Evolutionary conservation across 2,329 filamentous ascomycete species (phyloP).

Genomic region (Fusarium sp.): DNA sequence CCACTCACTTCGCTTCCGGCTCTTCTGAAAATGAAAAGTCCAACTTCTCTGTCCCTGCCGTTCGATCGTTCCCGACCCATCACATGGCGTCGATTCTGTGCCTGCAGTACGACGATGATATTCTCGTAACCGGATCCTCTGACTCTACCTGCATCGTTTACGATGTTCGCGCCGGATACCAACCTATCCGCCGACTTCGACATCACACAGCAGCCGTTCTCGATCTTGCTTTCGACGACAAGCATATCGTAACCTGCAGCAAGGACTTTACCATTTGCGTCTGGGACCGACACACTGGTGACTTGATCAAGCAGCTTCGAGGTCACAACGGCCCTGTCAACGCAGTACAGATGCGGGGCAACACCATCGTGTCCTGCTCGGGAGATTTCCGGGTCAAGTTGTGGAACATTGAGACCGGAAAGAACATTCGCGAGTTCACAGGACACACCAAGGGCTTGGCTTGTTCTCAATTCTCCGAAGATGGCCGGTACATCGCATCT

Average conservation of each 20-base stretch:
- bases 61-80: conserved; percentile 70
- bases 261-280: conserved; percentile 95
- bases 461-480: conserved; percentile 95
- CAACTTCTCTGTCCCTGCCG: conserved; percentile 62
- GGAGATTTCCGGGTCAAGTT: conserved; percentile 94
- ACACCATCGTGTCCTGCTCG: conserved; percentile 91
- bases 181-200: conserved; percentile 79
- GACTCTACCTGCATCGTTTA: conserved; percentile 93
- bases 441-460: conserved; percentile 94
- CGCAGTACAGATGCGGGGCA: conserved; percentile 92
- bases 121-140: conserved; percentile 94
- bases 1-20: conserved; percentile 66
- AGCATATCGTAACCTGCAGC: conserved; percentile 95
- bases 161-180: conserved; percentile 81
- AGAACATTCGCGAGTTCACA: conserved; percentile 88
- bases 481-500: conserved; percentile 91
- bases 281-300: conserved; percentile 86
- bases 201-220: conserved; percentile 90
- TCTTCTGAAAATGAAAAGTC: conserved; percentile 60
- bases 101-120: conserved; percentile 91
- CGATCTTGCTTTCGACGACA: conserved; percentile 91
- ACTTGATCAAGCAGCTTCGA: conserved; percentile 79
- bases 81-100: conserved; percentile 95
- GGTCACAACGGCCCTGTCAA: conserved; percentile 95
- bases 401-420: conserved; percentile 92